Evolutionary conservation across 2,329 filamentous ascomycete species (phyloP).

Genomic region (Exserohilum rostratum): DNA sequence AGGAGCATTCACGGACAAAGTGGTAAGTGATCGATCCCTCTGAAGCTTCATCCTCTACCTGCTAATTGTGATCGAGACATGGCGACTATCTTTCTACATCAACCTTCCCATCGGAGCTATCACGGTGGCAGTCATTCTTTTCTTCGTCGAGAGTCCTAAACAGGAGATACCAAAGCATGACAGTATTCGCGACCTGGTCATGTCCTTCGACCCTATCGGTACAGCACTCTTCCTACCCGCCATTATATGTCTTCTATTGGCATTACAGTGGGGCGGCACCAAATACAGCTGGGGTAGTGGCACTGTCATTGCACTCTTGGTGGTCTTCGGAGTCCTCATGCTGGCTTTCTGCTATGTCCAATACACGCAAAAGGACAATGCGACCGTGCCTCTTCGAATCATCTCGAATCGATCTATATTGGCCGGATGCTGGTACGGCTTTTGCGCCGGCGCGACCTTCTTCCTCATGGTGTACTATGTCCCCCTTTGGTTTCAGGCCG

Average conservation of each 20-base stretch:
- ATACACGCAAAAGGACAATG: constrained; percentile 3
- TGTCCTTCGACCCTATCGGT: constrained; percentile 39
- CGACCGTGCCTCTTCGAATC: constrained; percentile 25
- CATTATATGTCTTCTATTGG: constrained; percentile 36
- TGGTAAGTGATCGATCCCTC: background rate
- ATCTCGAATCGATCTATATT: constrained; percentile 17
- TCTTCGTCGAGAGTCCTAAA: constrained; percentile 41
- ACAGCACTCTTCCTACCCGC: constrained; percentile 31
- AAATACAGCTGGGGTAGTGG: constrained; percentile 48
- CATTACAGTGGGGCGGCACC: constrained; percentile 41
- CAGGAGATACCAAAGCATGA: background rate
- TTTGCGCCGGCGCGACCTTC: constrained; percentile 11
- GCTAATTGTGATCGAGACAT: no score
- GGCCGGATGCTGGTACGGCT: constrained; percentile 11
- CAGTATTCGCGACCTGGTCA: background rate
- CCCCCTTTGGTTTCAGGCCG: constrained; percentile 30
- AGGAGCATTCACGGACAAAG: constrained; percentile 35
- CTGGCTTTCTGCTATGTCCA: constrained; percentile 47
- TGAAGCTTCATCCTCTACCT: no score
- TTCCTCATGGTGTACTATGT: constrained; percentile 21
- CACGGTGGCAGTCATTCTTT: constrained; percentile 17
- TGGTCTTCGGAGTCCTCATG: constrained; percentile 49
- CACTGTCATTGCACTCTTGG: constrained; percentile 52
- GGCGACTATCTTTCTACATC: constrained; percentile 18
- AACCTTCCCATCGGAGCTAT: constrained; percentile 32